phyloP scores from a whole-genome alignment of 2,329 filamentous ascomycete species.

The Hypoxylon rubiginosum region DNA sequence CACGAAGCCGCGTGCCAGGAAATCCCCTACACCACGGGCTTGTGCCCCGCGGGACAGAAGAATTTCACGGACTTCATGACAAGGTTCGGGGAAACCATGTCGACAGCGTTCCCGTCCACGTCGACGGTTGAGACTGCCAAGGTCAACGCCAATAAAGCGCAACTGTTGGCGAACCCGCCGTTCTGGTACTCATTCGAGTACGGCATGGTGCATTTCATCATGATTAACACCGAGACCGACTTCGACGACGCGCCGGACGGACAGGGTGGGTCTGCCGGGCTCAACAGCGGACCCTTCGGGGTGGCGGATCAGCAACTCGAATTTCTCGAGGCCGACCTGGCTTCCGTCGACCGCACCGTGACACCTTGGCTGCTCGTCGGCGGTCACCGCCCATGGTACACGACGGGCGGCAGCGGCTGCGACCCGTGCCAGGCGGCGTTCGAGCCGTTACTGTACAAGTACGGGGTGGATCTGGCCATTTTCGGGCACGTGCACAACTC shows the following conservation, averaged over 20 bases:
- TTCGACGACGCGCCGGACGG: conserved; percentile 64
- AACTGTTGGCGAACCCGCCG: conserved; percentile 61
- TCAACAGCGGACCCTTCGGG: conserved; percentile 66
- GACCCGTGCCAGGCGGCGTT: conserved; percentile 64
- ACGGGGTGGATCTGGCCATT: conserved; percentile 69
- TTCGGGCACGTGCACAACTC: conserved; percentile 72
- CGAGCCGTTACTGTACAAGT: conserved; percentile 66
- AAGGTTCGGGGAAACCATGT: conserved; percentile 67
- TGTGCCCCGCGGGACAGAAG: conserved; percentile 66
- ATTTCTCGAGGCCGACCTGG: conserved; percentile 68
- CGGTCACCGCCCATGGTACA: conserved; percentile 64
- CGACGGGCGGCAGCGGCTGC: conserved; percentile 56
- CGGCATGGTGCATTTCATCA: conserved; percentile 67
- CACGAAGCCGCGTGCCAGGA: conserved; percentile 69
- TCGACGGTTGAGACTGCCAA: conserved; percentile 59
- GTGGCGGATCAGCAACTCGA: conserved; percentile 62
- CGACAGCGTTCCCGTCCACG: conserved; percentile 63
- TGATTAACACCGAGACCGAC: conserved; percentile 71
- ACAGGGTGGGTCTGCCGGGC: conserved; percentile 55
- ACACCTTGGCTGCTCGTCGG: conserved; percentile 67
- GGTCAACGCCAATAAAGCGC: conserved; percentile 60
- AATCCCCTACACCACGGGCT: conserved; percentile 52
- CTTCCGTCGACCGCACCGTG: conserved; percentile 66
- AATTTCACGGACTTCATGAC: conserved; percentile 73
- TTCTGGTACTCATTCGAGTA: conserved; percentile 74